phyloP scores from a whole-genome alignment of 2,329 filamentous ascomycete genomes.

The Fusarium domesticum region DNA sequence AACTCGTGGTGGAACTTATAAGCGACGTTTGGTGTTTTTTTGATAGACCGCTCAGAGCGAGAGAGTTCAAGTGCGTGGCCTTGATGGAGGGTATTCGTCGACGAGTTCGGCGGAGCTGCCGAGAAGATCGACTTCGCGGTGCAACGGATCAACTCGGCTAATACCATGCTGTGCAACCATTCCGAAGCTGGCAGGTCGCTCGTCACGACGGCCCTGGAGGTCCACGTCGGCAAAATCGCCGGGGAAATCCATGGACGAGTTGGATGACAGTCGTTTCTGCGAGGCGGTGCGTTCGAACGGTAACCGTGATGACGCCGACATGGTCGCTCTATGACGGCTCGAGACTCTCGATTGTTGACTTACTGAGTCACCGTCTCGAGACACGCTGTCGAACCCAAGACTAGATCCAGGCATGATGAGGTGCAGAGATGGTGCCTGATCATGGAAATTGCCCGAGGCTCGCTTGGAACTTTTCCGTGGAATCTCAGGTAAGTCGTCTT shows the following conservation, averaged over 20 bases:
- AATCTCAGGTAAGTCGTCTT: constrained; percentile 52
- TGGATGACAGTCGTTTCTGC: constrained; percentile 49
- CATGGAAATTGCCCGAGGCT: constrained; percentile 41
- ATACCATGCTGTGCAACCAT: constrained; percentile 58
- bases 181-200: constrained; percentile 54
- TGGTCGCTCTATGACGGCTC: constrained; percentile 23
- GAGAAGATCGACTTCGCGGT: constrained; percentile 44
- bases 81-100: constrained; percentile 34
- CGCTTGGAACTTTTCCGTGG: constrained; percentile 73
- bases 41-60: too few relatives aligned
- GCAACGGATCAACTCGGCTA: constrained; percentile 50
- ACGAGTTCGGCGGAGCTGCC: constrained; percentile 58
- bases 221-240: constrained; percentile 46
- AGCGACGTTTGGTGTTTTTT: too few relatives aligned
- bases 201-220: constrained; percentile 38
- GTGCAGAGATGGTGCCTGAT: constrained; percentile 37
- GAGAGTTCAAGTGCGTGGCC: constrained; percentile 26
- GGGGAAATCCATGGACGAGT: constrained; percentile 48
- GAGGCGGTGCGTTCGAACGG: constrained; percentile 59
- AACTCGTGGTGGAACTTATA: too few relatives aligned
- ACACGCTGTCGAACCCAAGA: constrained; percentile 21
- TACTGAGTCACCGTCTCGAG: constrained; percentile 18
- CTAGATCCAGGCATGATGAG: constrained; percentile 26
- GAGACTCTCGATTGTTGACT: constrained; percentile 24
- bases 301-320: constrained; percentile 35